A percentile compares a stretch with the other conserved stretches of the same genome.
These are phyloP conservation scores for Serendipita indica DNA, from an alignment of 768 basidiomycete genomes.

Conservation along the genomic window DNA sequence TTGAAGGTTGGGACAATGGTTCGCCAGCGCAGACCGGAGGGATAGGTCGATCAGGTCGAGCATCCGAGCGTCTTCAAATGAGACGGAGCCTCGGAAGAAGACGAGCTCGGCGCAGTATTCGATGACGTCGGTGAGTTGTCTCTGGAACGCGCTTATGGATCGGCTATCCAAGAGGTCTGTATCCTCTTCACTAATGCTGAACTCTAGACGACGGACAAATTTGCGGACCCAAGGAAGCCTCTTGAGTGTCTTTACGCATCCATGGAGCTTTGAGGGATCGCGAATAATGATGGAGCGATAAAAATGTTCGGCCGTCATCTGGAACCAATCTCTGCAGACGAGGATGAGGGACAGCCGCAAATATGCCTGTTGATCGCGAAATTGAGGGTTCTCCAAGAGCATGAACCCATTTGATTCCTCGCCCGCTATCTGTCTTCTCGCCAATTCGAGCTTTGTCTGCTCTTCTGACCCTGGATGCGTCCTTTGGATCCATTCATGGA, in stretches of 20 bases:
- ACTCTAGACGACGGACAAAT: background rate
- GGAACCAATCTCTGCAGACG: background rate
- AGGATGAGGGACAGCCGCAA: background rate
- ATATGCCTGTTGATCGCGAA: background rate
- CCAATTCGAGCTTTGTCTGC: background rate
- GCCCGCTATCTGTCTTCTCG: background rate
- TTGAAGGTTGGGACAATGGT: background rate
- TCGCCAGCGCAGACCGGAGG: background rate
- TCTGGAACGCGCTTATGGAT: background rate
- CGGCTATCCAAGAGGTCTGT: background rate
- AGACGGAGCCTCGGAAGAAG: background rate
- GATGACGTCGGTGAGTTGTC: background rate
- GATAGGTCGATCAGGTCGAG: background rate
- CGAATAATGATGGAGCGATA: slow-evolving; percentile 1
- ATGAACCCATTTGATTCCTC: background rate
- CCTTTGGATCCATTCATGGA: background rate
- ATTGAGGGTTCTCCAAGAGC: background rate
- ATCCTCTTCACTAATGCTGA: background rate
- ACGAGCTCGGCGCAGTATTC: background rate
- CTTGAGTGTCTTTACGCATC: background rate
- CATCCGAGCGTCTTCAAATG: background rate
- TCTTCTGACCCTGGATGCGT: background rate
- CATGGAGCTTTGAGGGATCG: background rate
- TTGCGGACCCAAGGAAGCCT: background rate
- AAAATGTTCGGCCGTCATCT: background rate